Percentiles rank a stretch among this genome's conserved stretches.
Conservation (phyloP, 177 flowering plant species). For the Telopea speciosissima region DNA sequence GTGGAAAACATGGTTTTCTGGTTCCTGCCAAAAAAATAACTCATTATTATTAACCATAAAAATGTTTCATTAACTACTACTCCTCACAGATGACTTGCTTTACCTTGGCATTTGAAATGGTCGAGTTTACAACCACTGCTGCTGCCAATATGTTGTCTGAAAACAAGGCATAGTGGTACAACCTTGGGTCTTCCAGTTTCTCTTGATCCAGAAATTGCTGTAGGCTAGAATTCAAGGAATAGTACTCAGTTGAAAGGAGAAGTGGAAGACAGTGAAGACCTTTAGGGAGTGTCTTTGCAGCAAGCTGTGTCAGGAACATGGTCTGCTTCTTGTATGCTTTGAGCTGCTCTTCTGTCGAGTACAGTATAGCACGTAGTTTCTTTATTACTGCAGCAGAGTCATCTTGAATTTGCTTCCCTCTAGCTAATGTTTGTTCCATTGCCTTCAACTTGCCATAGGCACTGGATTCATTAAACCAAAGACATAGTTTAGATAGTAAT, state of each 20-base stretch:
- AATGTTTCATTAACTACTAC: background rate
- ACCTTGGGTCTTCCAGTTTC: conserved; percentile 56
- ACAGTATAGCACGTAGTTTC: conserved; percentile 94
- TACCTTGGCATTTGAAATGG: conserved; percentile 77
- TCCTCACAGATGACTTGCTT: background rate
- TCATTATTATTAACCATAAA: background rate
- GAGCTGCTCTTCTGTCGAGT: conserved; percentile 89
- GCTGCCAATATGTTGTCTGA: conserved; percentile 89
- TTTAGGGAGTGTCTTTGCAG: conserved; percentile 92
- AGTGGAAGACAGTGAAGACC: conserved; percentile 97
- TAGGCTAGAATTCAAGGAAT: conserved; percentile 45
- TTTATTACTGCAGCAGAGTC: conserved; percentile 69
- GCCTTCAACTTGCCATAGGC: conserved; percentile 66
- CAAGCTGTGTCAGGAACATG: conserved; percentile 76
- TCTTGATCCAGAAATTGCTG: conserved; percentile 64
- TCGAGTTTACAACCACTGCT: conserved; percentile 91
- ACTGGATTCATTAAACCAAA: conserved; percentile 32
- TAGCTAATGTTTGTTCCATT: conserved; percentile 79
- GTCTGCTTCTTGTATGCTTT: conserved; percentile 87
- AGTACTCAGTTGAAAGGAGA: conserved; percentile 81
- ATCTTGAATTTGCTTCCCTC: conserved; percentile 70
- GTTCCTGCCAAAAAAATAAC: background rate
- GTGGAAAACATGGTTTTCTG: conserved; percentile 8
- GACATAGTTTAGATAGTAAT: background rate
- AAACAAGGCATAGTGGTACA: conserved; percentile 87